phyloP scores from a whole-genome alignment of 345 rosid genomes.

The Syzygium aqueum region DNA sequence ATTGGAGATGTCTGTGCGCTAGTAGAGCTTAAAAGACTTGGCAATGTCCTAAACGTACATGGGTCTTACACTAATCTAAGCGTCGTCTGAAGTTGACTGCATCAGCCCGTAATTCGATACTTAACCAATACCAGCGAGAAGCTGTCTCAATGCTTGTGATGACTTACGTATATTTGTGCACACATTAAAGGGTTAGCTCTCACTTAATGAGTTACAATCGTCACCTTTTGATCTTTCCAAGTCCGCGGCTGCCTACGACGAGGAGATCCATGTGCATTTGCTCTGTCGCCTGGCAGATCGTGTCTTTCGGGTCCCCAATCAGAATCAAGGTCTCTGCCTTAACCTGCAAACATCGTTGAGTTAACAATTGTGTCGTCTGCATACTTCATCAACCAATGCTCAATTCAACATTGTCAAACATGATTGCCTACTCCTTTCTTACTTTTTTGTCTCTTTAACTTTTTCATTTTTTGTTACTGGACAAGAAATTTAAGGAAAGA shows the following conservation, averaged over 20 bases:
- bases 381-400: neutral
- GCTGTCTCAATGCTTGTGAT: too few relatives aligned
- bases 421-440: neutral
- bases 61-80: too few relatives aligned
- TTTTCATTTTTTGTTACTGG: neutral
- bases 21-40: too few relatives aligned
- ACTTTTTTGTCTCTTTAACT: neutral
- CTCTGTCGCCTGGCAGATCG: slow-evolving; percentile 65
- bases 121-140: too few relatives aligned
- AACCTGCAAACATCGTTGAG: slow-evolving; percentile 17
- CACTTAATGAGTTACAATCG: neutral
- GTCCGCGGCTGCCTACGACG: slow-evolving; percentile 68
- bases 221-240: slow-evolving; percentile 69
- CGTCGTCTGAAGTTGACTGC: too few relatives aligned
- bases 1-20: too few relatives aligned
- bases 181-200: too few relatives aligned
- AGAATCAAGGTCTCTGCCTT: slow-evolving; percentile 48
- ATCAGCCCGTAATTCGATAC: too few relatives aligned
- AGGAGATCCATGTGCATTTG: slow-evolving; percentile 54
- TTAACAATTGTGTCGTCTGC: neutral
- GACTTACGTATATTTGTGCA: too few relatives aligned
- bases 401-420: neutral
- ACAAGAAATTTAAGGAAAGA: neutral
- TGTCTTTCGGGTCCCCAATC: slow-evolving; percentile 72
- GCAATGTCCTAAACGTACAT: too few relatives aligned